A percentile compares a stretch with the other conserved stretches of the same genome.
Evolutionary conservation across 257 asterid species (phyloP).

Genomic region (Scutellaria baicalensis): DNA sequence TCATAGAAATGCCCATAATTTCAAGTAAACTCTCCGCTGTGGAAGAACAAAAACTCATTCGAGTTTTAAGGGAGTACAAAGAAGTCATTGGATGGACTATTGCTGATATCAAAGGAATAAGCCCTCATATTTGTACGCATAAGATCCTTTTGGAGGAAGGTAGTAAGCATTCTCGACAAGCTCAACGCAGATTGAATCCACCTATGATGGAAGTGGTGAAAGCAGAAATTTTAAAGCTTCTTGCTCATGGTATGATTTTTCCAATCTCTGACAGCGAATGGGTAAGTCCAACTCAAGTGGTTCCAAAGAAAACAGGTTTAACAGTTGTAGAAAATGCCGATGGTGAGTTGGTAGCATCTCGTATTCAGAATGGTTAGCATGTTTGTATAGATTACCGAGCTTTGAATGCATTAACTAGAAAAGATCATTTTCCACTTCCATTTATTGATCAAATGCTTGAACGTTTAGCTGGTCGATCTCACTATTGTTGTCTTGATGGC

Average conservation of each 20-base stretch:
- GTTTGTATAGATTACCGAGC: not conserved
- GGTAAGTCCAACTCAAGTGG: not conserved
- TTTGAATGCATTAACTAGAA: not conserved
- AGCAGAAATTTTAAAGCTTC: not conserved
- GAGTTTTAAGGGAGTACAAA: too few species aligned
- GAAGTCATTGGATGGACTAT: too few species aligned
- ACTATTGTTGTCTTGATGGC: slow-evolving; percentile 8
- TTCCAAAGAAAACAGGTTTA: not conserved
- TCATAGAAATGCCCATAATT: too few species aligned
- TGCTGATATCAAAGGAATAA: too few species aligned
- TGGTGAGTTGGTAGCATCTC: not conserved
- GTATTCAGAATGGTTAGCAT: too few species aligned
- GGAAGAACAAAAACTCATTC: not conserved
- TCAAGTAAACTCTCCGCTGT: not conserved
- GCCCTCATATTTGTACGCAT: too few species aligned
- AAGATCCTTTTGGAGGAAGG: too few species aligned
- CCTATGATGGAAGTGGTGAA: not conserved
- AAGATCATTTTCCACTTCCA: slow-evolving; percentile 12
- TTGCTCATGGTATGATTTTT: not conserved
- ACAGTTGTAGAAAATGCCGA: not conserved
- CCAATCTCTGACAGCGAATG: not conserved
- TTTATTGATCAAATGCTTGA: slow-evolving; percentile 12
- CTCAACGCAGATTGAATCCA: not conserved
- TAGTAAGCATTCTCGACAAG: not conserved
- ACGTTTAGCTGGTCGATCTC: not conserved